Evolutionary conservation across 2,329 filamentous ascomycete species (phyloP).

Genomic region (Calonectria honghensis): DNA sequence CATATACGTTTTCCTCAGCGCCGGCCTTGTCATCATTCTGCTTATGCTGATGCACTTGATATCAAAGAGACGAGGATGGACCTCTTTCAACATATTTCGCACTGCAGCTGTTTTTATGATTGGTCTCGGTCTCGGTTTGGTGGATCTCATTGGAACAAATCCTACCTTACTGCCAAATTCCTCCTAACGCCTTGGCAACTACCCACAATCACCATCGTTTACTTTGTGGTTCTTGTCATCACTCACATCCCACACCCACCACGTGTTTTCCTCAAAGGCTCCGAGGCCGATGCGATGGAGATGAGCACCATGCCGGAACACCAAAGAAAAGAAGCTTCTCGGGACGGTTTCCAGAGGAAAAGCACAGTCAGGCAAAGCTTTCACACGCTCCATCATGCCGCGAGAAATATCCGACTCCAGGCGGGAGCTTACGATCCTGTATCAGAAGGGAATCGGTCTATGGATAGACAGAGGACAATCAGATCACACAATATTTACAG

Average conservation of each 20-base stretch:
- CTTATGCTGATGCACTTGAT: conserved; percentile 37
- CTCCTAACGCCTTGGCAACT: conserved; percentile 34
- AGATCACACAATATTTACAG: conserved; percentile 21
- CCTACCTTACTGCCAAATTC: conserved; percentile 5
- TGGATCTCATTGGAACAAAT: conserved; percentile 27
- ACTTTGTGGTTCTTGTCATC: conserved; percentile 45
- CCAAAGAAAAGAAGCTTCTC: neutral
- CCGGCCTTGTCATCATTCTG: conserved; percentile 31
- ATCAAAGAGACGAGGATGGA: conserved; percentile 33
- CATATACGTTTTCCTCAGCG: conserved; percentile 32
- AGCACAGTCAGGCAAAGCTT: conserved; percentile 2
- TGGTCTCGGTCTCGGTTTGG: conserved; percentile 17
- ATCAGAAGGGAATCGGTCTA: neutral
- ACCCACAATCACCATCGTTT: conserved; percentile 30
- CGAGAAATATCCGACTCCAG: conserved; percentile 28
- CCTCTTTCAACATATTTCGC: conserved; percentile 33
- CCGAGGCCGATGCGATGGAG: conserved; percentile 7
- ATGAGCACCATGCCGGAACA: neutral
- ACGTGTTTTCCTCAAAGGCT: conserved; percentile 14
- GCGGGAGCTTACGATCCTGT: conserved; percentile 27
- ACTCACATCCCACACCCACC: conserved; percentile 55
- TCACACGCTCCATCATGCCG: neutral
- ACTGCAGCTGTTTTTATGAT: conserved; percentile 23
- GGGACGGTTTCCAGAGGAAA: neutral
- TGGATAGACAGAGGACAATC: neutral